Conservation (phyloP, 2,329 filamentous ascomycete genomes). For the Trichoderma breve region DNA sequence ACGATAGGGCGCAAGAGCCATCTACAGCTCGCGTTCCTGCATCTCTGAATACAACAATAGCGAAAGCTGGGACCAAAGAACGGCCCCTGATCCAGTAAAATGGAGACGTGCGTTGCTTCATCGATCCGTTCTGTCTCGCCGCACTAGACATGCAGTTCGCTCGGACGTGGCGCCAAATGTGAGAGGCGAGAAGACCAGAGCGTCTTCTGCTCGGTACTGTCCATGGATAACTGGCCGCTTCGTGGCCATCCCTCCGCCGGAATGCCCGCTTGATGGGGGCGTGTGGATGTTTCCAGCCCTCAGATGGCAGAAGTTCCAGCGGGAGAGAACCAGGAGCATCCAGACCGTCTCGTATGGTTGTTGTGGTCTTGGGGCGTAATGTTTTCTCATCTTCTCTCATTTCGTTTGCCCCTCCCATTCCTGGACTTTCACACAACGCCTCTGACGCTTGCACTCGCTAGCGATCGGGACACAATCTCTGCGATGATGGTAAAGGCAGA, state of each 20-base stretch:
- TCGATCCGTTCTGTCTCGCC: not conserved
- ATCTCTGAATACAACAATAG: conserved; percentile 6
- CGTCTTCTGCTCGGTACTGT: not conserved
- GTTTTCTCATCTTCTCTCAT: not conserved
- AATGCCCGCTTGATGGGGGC: not conserved
- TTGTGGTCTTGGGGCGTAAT: not conserved
- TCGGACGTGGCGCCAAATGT: not conserved
- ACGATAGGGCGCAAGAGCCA: not conserved
- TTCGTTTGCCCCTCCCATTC: not conserved
- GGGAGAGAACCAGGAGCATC: not conserved
- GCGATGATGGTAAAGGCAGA: not conserved
- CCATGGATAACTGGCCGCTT: not conserved
- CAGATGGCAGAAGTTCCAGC: not conserved
- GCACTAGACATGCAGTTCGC: conserved; percentile 1
- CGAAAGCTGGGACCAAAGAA: not conserved
- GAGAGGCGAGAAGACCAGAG: not conserved
- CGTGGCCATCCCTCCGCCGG: not conserved
- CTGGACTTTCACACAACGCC: not conserved
- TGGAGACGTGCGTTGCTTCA: not conserved
- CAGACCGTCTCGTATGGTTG: not conserved
- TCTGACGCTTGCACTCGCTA: not conserved
- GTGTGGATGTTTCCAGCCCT: not conserved
- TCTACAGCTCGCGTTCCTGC: conserved; percentile 18
- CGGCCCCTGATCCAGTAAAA: conserved; percentile 5
- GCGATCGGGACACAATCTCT: not conserved